Percentiles rank a stretch among this genome's conserved stretches.
Evolutionary conservation across 2,329 filamentous ascomycete species (phyloP).

Genomic region (Cercospora canescens): DNA sequence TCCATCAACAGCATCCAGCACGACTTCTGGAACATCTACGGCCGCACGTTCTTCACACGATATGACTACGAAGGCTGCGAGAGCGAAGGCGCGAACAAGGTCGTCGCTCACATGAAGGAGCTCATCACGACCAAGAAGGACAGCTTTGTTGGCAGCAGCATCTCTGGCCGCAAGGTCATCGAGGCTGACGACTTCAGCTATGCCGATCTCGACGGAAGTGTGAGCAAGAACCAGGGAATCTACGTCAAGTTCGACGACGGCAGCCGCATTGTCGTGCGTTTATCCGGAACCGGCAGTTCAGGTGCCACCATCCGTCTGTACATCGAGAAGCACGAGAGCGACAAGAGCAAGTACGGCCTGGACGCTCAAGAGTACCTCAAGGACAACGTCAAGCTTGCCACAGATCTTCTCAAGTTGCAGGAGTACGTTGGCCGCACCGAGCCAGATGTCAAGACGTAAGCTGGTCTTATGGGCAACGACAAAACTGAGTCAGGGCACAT

Average conservation of each 20-base stretch:
- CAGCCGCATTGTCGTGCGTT: constrained; percentile 89
- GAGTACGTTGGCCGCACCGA: constrained; percentile 89
- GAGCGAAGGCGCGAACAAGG: constrained; percentile 84
- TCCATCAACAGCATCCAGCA: constrained; percentile 96
- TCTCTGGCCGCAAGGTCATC: constrained; percentile 78
- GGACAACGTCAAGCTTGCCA: constrained; percentile 83
- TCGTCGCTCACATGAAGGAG: constrained; percentile 77
- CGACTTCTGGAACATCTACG: constrained; percentile 95
- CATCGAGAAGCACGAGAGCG: constrained; percentile 90
- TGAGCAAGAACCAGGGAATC: constrained; percentile 93
- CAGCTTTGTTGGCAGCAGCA: constrained; percentile 80
- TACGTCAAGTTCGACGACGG: constrained; percentile 93
- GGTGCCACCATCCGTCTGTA: constrained; percentile 97
- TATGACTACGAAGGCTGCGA: constrained; percentile 98
- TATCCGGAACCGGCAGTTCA: constrained; percentile 92
- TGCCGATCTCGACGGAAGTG: constrained; percentile 96
- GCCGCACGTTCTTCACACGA: constrained; percentile 97
- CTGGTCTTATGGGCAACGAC: neutral
- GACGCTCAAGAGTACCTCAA: constrained; percentile 94
- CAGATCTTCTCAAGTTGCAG: constrained; percentile 85
- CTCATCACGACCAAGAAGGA: constrained; percentile 68
- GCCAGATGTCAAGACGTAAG: constrained; percentile 93
- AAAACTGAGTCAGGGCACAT: neutral
- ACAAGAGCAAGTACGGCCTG: constrained; percentile 72
- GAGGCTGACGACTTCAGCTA: constrained; percentile 97